Evolutionary conservation across 495 filamentous ascomycete species (phyloP).

Genomic region (Neurospora sp.): DNA sequence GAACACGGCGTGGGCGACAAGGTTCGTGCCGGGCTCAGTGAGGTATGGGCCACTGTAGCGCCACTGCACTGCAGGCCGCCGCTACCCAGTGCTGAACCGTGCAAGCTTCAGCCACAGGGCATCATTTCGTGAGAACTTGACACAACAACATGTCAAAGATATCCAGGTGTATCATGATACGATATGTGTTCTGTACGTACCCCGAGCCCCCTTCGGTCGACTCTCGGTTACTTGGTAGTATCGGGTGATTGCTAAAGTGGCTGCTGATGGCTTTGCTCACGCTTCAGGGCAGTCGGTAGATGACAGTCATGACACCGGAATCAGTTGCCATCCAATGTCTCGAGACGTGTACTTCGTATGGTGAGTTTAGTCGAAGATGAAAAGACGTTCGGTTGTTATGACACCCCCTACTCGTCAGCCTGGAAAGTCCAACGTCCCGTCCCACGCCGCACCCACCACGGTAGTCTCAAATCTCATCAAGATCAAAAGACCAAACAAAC

Average conservation of each 20-base stretch:
- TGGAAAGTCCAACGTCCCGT: neutral
- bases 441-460: neutral
- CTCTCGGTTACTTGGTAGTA: neutral
- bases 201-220: neutral
- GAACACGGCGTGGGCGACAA: neutral
- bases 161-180: neutral
- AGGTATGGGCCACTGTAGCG: neutral
- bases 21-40: neutral
- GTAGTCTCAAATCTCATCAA: no score
- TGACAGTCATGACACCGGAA: neutral
- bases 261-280: neutral
- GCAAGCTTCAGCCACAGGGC: neutral
- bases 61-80: neutral
- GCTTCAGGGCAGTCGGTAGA: neutral
- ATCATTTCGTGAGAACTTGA: neutral
- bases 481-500: neutral
- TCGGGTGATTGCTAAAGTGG: neutral
- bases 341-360: neutral
- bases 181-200: no score
- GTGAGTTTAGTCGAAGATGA: neutral
- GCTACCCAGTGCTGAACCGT: neutral
- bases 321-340: neutral
- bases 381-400: neutral
- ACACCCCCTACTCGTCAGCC: neutral
- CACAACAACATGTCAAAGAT: neutral